phyloP scores from a whole-genome alignment of 129 eudicot species.

The Oenanthe sinensis region DNA sequence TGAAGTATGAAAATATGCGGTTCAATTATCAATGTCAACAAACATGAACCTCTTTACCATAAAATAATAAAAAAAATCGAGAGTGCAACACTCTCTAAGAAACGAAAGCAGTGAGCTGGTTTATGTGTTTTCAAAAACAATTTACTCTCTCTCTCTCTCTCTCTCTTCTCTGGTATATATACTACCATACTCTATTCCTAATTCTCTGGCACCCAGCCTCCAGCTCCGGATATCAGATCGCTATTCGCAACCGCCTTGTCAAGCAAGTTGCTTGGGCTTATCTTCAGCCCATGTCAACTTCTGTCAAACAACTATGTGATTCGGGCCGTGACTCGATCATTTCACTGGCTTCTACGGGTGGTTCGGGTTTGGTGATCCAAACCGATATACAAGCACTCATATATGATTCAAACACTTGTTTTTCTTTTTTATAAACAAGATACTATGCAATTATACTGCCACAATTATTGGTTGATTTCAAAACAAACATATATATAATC shows the following conservation, averaged over 20 bases:
- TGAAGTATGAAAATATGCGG: no score
- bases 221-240: constrained; percentile 35
- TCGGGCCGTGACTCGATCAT: constrained; percentile 12
- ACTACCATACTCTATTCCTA: constrained; percentile 30
- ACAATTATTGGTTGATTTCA: neutral
- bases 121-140: no score
- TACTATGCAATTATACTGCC: neutral
- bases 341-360: constrained; percentile 33
- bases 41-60: no score
- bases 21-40: no score
- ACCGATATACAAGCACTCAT: neutral
- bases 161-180: constrained; percentile 70
- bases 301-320: neutral
- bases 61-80: no score
- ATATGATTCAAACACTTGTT: neutral
- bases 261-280: constrained; percentile 97
- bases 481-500: no score
- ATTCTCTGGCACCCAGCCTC: constrained; percentile 26
- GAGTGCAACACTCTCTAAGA: no score
- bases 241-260: constrained; percentile 63
- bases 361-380: constrained; percentile 21
- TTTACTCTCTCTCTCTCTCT: no score
- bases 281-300: constrained; percentile 67
- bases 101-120: no score
- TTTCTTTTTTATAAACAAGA: neutral